Percentiles rank a stretch among this genome's conserved stretches.
Evolutionary conservation across 2,329 filamentous ascomycete species (phyloP).

Genomic region (Aspergillus arachidicola): DNA sequence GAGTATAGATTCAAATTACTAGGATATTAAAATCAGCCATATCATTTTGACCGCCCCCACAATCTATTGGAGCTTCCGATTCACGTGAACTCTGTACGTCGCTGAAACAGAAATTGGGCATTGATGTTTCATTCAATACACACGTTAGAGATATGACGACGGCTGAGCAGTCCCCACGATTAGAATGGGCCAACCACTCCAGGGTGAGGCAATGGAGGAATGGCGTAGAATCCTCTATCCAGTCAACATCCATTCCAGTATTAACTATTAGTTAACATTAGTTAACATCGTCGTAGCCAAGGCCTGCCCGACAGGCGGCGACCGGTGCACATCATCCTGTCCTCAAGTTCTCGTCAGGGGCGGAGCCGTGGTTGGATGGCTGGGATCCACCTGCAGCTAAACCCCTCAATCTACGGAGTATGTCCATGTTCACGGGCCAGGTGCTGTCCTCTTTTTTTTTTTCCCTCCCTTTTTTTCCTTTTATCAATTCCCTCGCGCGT

Average conservation of each 20-base stretch:
- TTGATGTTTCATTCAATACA: background rate
- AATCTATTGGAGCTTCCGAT: background rate
- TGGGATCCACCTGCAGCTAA: constrained; percentile 20
- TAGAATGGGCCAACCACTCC: background rate
- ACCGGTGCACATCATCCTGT: constrained; percentile 24
- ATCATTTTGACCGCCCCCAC: background rate
- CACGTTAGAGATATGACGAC: background rate
- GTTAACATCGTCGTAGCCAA: constrained; percentile 3
- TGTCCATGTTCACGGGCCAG: constrained; percentile 3
- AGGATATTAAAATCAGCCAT: background rate
- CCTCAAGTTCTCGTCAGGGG: constrained; percentile 21
- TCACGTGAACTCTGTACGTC: background rate
- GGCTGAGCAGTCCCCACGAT: background rate
- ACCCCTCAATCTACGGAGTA: constrained; percentile 19
- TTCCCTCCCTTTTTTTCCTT: background rate
- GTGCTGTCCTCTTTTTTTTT: background rate
- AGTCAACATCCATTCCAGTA: background rate
- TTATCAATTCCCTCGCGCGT: background rate
- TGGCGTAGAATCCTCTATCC: background rate
- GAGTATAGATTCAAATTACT: background rate
- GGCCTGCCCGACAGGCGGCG: constrained; percentile 12
- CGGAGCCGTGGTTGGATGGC: constrained; percentile 21
- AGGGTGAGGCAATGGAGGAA: constrained; percentile 5
- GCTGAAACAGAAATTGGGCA: background rate
- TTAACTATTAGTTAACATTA: constrained; percentile 4